phyloP scores from a whole-genome alignment of 257 asterid species.

The Mitragyna speciosa region DNA sequence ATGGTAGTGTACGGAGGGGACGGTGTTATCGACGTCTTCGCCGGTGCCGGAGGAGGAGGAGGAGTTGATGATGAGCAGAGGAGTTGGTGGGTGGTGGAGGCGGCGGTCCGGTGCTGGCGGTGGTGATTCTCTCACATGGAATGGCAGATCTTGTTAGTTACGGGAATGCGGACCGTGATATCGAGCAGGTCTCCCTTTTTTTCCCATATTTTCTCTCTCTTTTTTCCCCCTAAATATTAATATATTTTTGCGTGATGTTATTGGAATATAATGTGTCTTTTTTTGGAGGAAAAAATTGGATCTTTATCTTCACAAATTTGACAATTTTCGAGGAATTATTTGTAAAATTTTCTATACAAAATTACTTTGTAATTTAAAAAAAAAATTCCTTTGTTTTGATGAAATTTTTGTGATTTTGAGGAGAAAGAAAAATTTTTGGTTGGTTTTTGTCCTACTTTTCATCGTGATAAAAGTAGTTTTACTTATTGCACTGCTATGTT shows the following conservation, averaged over 20 bases:
- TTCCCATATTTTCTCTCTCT: neutral
- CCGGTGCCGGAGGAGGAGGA: conserved; percentile 19
- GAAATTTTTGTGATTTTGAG: neutral
- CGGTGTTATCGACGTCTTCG: conserved; percentile 37
- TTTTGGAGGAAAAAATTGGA: neutral
- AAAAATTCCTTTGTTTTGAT: neutral
- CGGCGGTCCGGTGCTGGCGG: conserved; percentile 69
- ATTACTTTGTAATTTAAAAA: too few relatives aligned
- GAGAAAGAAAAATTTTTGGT: neutral
- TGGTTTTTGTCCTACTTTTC: neutral
- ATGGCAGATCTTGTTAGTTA: conserved; percentile 97
- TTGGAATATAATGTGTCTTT: neutral
- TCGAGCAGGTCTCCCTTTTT: conserved; percentile 62
- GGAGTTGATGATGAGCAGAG: conserved; percentile 83
- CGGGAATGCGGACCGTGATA: conserved; percentile 79
- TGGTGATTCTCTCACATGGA: conserved; percentile 80
- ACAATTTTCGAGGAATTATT: neutral
- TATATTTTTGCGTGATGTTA: neutral
- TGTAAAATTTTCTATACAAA: too few relatives aligned
- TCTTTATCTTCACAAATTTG: conserved; percentile 5
- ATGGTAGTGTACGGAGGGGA: conserved; percentile 67
- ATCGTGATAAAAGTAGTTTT: neutral
- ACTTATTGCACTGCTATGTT: neutral
- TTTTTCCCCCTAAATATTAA: too few relatives aligned
- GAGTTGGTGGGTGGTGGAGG: conserved; percentile 51